A percentile compares a stretch with the other conserved stretches of the same genome.
Conservation (phyloP, 2,329 filamentous ascomycete genomes). For the Botrytis galanthina region DNA sequence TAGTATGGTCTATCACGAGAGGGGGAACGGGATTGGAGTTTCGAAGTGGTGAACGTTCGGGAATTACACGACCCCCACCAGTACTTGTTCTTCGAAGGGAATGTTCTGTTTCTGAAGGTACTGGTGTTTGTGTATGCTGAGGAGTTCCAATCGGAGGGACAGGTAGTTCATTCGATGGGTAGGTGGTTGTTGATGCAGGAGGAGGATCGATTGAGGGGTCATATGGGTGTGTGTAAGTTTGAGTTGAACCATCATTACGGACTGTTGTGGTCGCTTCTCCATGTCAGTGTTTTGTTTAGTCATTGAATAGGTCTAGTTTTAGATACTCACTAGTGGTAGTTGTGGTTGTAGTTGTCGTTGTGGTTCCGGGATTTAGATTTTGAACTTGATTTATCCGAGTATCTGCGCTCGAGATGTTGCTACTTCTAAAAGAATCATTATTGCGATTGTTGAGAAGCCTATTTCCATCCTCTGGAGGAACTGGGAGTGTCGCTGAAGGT, state of each 20-base stretch:
- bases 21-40: conserved; percentile 17
- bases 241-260: conserved; percentile 15
- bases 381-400: conserved; percentile 15
- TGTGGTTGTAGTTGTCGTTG: conserved; percentile 10
- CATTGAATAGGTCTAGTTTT: too few species aligned
- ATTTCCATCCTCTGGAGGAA: background rate
- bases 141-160: background rate
- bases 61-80: conserved; percentile 16
- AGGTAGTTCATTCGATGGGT: conserved; percentile 10
- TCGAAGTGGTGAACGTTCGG: conserved; percentile 16
- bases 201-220: conserved; percentile 17
- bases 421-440: conserved; percentile 19
- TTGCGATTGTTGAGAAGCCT: background rate
- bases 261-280: conserved; percentile 18
- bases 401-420: conserved; percentile 21
- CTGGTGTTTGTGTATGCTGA: background rate
- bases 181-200: conserved; percentile 14
- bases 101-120: background rate
- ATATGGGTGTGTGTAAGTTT: conserved; percentile 18
- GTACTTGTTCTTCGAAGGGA: conserved; percentile 12
- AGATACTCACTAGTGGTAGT: conserved; percentile 18
- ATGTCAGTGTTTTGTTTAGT: background rate
- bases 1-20: conserved; percentile 4
- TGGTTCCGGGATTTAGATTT: conserved; percentile 4
- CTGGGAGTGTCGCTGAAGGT: background rate